Conservation (phyloP, 257 asterid genomes). For the Prunella vulgaris region DNA sequence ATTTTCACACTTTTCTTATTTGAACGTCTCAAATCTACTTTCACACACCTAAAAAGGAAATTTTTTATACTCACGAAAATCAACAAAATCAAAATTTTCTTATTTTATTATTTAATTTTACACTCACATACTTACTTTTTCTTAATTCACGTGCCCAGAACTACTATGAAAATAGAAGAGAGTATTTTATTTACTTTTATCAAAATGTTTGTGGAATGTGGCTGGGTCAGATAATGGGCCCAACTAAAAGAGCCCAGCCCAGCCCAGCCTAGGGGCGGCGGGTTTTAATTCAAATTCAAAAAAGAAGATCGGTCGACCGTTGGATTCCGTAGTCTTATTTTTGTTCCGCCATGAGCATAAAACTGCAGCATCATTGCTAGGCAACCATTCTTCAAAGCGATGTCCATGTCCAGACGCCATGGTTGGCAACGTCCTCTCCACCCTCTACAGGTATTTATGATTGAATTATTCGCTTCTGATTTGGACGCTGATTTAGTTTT, state of each 20-base stretch:
- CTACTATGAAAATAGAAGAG: no score
- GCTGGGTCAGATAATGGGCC: background rate
- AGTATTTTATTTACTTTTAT: no score
- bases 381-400: background rate
- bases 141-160: no score
- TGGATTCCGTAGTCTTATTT: background rate
- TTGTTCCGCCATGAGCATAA: background rate
- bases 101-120: no score
- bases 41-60: no score
- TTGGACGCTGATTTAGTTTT: background rate
- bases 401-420: conserved; percentile 59
- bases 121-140: no score
- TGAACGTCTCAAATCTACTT: no score
- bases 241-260: background rate
- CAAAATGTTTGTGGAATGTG: background rate
- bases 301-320: conserved; percentile 25
- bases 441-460: conserved; percentile 88
- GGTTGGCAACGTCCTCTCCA: conserved; percentile 99
- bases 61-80: no score
- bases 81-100: no score
- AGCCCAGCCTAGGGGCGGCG: no score
- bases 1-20: no score
- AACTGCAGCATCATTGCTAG: background rate
- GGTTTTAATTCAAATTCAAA: conserved; percentile 22
- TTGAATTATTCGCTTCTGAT: background rate